Evolutionary conservation across 805 yeast genomes (phyloP).

Genomic region (Nadsonia fulvescens): DNA sequence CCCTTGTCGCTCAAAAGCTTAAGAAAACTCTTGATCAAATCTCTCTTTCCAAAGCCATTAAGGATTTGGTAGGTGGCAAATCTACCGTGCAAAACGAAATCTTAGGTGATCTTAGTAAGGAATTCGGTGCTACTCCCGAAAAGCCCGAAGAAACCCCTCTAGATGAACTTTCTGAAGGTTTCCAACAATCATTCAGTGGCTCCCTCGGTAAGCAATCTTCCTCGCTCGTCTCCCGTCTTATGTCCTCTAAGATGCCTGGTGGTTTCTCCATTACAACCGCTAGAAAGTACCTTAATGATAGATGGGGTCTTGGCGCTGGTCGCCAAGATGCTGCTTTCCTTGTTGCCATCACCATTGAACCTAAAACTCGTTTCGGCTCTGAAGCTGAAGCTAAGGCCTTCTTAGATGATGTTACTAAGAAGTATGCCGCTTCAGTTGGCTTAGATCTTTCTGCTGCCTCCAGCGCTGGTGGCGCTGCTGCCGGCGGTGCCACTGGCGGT

Average conservation of each 20-base stretch:
- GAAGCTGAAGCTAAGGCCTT: constrained; percentile 84
- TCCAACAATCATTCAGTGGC: constrained; percentile 83
- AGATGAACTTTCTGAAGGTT: constrained; percentile 84
- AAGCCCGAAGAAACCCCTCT: constrained; percentile 98
- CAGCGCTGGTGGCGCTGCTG: constrained; percentile 31
- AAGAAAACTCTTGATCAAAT: constrained; percentile 78
- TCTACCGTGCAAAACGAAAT: constrained; percentile 98
- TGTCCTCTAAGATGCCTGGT: constrained; percentile 98
- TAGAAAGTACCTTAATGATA: constrained; percentile 76
- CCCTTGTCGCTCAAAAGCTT: constrained; percentile 86
- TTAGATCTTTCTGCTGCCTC: constrained; percentile 54
- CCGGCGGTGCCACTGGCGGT: constrained; percentile 41
- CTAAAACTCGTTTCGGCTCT: constrained; percentile 67
- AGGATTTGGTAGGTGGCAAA: constrained; percentile 95
- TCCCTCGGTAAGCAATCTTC: constrained; percentile 85
- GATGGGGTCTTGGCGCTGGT: constrained; percentile 86
- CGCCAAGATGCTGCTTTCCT: constrained; percentile 86
- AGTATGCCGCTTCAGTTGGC: constrained; percentile 73
- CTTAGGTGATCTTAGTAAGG: constrained; percentile 95
- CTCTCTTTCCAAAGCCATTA: constrained; percentile 82
- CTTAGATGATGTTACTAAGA: constrained; percentile 65
- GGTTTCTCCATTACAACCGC: constrained; percentile 88
- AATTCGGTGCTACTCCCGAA: constrained; percentile 95
- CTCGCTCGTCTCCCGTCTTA: constrained; percentile 74
- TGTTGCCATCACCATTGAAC: constrained; percentile 74